phyloP scores from a whole-genome alignment of 2,329 filamentous ascomycete genomes.

The Chaetomium sp. region DNA sequence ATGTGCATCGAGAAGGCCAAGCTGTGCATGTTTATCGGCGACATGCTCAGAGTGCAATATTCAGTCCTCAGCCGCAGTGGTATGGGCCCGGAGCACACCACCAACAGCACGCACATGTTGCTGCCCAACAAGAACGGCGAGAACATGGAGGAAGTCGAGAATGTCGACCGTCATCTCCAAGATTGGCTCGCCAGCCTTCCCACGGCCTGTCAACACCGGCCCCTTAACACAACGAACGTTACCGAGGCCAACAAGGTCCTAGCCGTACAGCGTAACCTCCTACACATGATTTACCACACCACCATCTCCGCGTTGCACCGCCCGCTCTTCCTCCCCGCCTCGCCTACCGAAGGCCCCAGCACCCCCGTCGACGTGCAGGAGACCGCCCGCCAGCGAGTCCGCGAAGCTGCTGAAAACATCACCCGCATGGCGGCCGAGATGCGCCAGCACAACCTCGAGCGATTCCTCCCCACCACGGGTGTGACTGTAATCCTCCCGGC shows the following conservation, averaged over 20 bases:
- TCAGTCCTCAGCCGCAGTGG: slow-evolving; percentile 83
- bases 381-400: slow-evolving; percentile 73
- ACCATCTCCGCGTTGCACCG: slow-evolving; percentile 86
- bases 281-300: slow-evolving; percentile 92
- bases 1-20: slow-evolving; percentile 92
- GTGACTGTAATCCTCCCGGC: slow-evolving; percentile 85
- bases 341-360: slow-evolving; percentile 46
- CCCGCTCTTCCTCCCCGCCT: slow-evolving; percentile 78
- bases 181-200: slow-evolving; percentile 71
- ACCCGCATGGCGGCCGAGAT: slow-evolving; percentile 74
- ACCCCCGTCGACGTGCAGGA: slow-evolving; percentile 68
- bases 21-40: slow-evolving; percentile 80
- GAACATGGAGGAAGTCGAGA: slow-evolving; percentile 72
- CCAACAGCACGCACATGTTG: slow-evolving; percentile 77
- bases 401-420: slow-evolving; percentile 76
- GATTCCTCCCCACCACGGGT: slow-evolving; percentile 77
- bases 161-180: slow-evolving; percentile 72
- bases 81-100: slow-evolving; percentile 68
- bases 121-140: slow-evolving; percentile 81
- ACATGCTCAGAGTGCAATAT: slow-evolving; percentile 86
- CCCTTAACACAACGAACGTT: slow-evolving; percentile 47
- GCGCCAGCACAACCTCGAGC: slow-evolving; percentile 63
- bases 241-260: slow-evolving; percentile 54
- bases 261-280: slow-evolving; percentile 69
- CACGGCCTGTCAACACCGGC: slow-evolving; percentile 61